Evolutionary conservation across 2,329 filamentous ascomycete genomes (phyloP), one percentile per base, ranked within the genome.

Genomic region (Trichoderma citrinoviride): DNA sequence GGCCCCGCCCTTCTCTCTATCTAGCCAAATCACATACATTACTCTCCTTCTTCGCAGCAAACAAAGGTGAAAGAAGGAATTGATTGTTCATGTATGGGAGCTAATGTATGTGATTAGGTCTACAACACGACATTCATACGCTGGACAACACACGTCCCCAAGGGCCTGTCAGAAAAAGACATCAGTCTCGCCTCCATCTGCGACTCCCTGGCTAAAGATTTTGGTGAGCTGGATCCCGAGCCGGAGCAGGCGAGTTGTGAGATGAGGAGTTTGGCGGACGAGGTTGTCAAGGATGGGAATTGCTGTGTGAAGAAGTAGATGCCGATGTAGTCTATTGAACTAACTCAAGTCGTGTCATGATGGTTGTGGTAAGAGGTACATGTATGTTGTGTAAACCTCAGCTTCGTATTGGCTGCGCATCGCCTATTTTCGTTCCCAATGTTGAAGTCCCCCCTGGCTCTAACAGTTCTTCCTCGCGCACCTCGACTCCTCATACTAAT

Each of bases 121-220:
- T 92, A 89, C 77, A 91, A 90, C 73, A 88, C 84, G 6, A 85
- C 86, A 0, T 87, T 87, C 70, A 85, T 92, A 67, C 84, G 87
- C 55, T 92, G 89, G 90, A 91, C 88, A 8, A 92, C 89, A 1
- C 90, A 92, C 73, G 83, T 78, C 65, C 89, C 88, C 0, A 77
- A 79, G 8, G 89, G 90, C 1, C 77, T 92, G n/a, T 89, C 87
- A 0, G 76, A 77, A 21, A 86, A 86, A 71, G 89, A 92, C 72
- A 76, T 89, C 29, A 71, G 79, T 43, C 82, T 92, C 75, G 90
- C 89, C 0, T 71, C 74, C 5, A 79, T 85, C 66, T 91, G 89
- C 71, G 89, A 91, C 73, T 73, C 79, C 25, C 75, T 86, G 7
- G 87, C 86, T 29, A 72, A 69, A 17, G 81, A 84, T 67, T 83